Evolutionary conservation across 768 basidiomycete species (phyloP).

Genomic region (Porpolomopsis calyptriformis): DNA sequence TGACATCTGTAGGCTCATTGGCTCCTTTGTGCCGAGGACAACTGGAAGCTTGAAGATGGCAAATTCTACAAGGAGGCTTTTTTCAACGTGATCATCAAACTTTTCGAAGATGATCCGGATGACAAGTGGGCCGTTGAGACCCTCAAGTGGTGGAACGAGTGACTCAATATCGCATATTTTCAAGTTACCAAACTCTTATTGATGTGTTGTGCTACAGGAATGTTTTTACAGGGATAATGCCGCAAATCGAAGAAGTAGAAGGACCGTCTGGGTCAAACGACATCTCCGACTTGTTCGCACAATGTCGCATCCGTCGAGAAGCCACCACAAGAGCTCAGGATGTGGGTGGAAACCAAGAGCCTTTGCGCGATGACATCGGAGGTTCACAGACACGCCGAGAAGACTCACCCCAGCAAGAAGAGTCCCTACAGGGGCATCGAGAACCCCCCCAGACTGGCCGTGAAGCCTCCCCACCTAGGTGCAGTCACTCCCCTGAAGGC

Average conservation of each 20-base stretch:
- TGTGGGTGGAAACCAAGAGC: not conserved
- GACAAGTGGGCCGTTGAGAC: slow-evolving; percentile 6
- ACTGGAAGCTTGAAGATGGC: slow-evolving; percentile 8
- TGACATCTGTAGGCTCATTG: not conserved
- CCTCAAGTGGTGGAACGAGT: slow-evolving; percentile 9
- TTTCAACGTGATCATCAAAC: slow-evolving; percentile 1
- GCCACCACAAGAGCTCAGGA: not conserved
- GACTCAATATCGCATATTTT: not conserved
- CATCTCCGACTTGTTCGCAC: not conserved
- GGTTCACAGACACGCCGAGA: not conserved
- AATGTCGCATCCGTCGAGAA: not conserved
- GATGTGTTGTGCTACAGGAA: not conserved
- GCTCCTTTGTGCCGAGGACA: slow-evolving; percentile 7
- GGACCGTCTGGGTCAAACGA: not conserved
- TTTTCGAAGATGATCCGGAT: slow-evolving; percentile 6
- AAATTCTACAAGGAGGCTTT: slow-evolving; percentile 5
- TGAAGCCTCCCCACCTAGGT: no score
- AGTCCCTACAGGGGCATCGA: not conserved
- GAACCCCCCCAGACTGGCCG: no score
- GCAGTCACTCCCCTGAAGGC: no score
- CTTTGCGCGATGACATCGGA: no score
- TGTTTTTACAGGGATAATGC: not conserved
- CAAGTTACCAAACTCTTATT: not conserved
- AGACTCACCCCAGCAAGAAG: not conserved
- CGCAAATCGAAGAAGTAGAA: not conserved